These are phyloP conservation scores for Phaeosphaeria sp. DNA, from an alignment of 2,329 filamentous ascomycete genomes.

Conservation along the genomic window DNA sequence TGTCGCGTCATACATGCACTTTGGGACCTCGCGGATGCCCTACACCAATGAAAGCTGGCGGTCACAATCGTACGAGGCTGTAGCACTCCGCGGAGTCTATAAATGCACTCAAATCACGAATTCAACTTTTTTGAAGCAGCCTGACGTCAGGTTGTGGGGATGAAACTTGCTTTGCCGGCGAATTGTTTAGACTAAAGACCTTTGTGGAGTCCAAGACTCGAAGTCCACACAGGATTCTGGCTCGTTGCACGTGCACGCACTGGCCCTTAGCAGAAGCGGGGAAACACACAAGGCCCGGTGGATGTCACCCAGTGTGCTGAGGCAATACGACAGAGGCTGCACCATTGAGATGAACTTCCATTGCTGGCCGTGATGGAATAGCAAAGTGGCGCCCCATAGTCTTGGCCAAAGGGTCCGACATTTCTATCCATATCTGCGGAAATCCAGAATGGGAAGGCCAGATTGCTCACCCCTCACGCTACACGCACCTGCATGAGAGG, in stretches of 20 bases:
- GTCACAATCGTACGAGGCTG: not conserved
- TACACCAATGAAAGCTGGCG: too few species aligned
- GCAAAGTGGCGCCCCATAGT: not conserved
- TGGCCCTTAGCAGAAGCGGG: conserved; percentile 7
- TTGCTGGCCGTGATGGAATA: not conserved
- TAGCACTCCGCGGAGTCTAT: not conserved
- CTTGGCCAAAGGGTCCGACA: conserved; percentile 10
- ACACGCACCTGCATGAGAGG: conserved; percentile 19
- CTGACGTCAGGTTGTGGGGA: conserved; percentile 23
- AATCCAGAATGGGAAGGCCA: conserved; percentile 24
- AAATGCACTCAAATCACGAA: not conserved
- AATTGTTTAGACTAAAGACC: conserved; percentile 9
- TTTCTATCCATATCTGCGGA: conserved; percentile 8
- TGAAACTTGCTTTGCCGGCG: conserved; percentile 21
- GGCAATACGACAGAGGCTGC: not conserved
- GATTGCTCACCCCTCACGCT: conserved; percentile 19
- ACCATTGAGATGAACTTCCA: conserved; percentile 5
- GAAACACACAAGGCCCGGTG: not conserved
- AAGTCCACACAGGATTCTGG: conserved; percentile 3
- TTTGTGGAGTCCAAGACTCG: conserved; percentile 15
- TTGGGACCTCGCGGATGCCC: not conserved
- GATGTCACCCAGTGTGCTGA: not conserved
- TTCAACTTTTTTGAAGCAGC: not conserved
- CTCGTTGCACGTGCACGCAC: conserved; percentile 13
- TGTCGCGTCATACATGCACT: not conserved